A percentile compares a stretch with the other conserved stretches of the same genome.
These are phyloP conservation scores for Suhomyces maxii DNA, from an alignment of 1,139 yeast species.

Conservation along the genomic window DNA sequence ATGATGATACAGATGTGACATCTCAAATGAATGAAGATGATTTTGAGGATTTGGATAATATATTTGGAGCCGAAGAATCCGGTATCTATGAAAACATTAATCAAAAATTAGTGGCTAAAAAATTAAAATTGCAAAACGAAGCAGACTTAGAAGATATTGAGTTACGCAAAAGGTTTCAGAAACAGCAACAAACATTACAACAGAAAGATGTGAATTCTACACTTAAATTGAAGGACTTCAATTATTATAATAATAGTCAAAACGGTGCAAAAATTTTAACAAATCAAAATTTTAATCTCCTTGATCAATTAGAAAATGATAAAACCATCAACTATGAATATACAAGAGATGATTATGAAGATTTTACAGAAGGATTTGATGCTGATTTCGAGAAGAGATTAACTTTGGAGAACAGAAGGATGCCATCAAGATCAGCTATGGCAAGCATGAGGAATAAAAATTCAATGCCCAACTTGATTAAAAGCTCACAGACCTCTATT, in stretches of 20 bases:
- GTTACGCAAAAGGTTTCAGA: conserved; percentile 20
- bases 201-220: conserved; percentile 25
- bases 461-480: conserved; percentile 30
- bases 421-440: conserved; percentile 1
- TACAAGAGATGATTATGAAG: conserved; percentile 40
- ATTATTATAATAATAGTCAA: conserved; percentile 10
- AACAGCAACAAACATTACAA: conserved; percentile 12
- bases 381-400: conserved; percentile 13
- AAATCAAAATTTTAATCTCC: conserved; percentile 18
- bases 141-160: conserved; percentile 41
- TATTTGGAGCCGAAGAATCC: conserved; percentile 41
- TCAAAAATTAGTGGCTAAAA: conserved; percentile 22
- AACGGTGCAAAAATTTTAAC: conserved; percentile 10
- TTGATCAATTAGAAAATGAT: conserved; percentile 36
- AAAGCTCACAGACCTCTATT: conserved; percentile 14
- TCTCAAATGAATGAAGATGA: conserved; percentile 43
- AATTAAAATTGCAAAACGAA: conserved; percentile 29
- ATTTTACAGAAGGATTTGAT: conserved; percentile 41
- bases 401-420: conserved; percentile 2
- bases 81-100: conserved; percentile 30
- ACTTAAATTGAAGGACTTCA: conserved; percentile 32
- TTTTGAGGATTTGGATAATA: conserved; percentile 42
- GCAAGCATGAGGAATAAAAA: conserved; percentile 16
- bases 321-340: conserved; percentile 39
- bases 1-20: conserved; percentile 41